Base-by-base conservation (phyloP, 495 filamentous ascomycete species). In the Haplographium delicatum region DNA sequence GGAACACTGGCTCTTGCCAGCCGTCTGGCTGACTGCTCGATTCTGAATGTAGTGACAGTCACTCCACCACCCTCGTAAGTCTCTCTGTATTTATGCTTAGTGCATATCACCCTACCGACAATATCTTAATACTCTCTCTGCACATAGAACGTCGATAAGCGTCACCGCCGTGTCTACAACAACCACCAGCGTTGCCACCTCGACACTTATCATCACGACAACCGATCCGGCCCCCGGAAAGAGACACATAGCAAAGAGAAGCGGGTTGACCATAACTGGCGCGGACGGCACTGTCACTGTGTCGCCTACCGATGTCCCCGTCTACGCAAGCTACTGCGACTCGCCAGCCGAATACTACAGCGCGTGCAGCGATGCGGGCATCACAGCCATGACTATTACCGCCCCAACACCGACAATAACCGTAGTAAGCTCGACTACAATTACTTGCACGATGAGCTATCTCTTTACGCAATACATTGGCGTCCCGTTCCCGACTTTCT, bases 271-370 rank as follows among this genome's bases (percentile, higher is more conserved):
- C n/a, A 41, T 10, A 20, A 22, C 6, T 4, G 13, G 8, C 13
- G n/a, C 20, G 1, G 20, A 19, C 2, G 23, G 40, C 4, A 23
- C 40, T 8, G 40, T 43, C 24, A 43, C 40, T 7, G 40, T 43
- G n/a, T 15, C 5, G 6, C 40, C 40, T 4, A 43, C 40, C 13
- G 7, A 6, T 18, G 40, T 43, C 3, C 40, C 40, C 9, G 11
- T 23, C n/a, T 43, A 43, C 4, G 40, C 40, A 4, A 43, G 5
- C n/a, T 43, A 43, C 20, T 43, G 40, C 40, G 26, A n/a, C 24
- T 5, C 40, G 5, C 15, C 20, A 25, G 40, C 40, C n/a, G 6
- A 1, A 43, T 19, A 43, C 22, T 43, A 43, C 20, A 43, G 40
- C 24, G 40, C 40, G 9, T 43, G 40, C 20, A 24, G 20, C 20